Evolutionary conservation across 2,329 filamentous ascomycete species (phyloP), one percentile per base, ranked within the genome.

Genomic region (Clarireedia sp.): DNA sequence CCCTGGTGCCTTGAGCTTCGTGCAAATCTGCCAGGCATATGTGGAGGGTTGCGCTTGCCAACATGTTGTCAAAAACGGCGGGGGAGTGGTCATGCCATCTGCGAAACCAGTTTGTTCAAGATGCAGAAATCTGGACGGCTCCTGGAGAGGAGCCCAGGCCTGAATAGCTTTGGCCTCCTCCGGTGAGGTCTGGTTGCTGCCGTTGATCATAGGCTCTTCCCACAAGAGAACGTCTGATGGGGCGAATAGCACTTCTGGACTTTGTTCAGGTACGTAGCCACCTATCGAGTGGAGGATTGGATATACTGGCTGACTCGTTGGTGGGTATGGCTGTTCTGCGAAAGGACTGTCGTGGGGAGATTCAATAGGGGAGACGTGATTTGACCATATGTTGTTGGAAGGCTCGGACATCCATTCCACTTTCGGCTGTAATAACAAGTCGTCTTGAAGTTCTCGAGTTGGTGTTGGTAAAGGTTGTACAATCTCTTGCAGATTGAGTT

Each of bases 41-140:
- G 62, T 56, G 14, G 64, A 66, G 7, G 66, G 66, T 46, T 67
- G 65, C n/a, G 54, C 48, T 58, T 68, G 65, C 65, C 64, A 67
- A 51, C 60, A 61, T 29, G 60, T 62, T 36, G 57, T 49, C 19
- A 41, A 48, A 48, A 33, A 51, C 44, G 51, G 60, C 3, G 49
- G 16, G 9, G 29, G 46, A 33, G 50, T 23, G 37, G 51, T 45
- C 47, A 46, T n/a, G 33, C 17, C 23, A 16, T 12, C 24, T 26
- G 41, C 8, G 10, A 37, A 33, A 48, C 33, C 19, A 23, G 16
- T 29, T 36, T 40, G 55, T 50, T 62, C 59, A 21, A 64, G 46
- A 48, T 61, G 56, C 21, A 60, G 54, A 57, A 65, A 66, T 48
- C 63, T 58, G 29, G 63, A 63, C 7, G 64, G 60, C 29, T 67